Evolutionary conservation across 176 grass and related monocot genomes (phyloP), one percentile per base, ranked within the genome.

Genomic region (Areca catechu): DNA sequence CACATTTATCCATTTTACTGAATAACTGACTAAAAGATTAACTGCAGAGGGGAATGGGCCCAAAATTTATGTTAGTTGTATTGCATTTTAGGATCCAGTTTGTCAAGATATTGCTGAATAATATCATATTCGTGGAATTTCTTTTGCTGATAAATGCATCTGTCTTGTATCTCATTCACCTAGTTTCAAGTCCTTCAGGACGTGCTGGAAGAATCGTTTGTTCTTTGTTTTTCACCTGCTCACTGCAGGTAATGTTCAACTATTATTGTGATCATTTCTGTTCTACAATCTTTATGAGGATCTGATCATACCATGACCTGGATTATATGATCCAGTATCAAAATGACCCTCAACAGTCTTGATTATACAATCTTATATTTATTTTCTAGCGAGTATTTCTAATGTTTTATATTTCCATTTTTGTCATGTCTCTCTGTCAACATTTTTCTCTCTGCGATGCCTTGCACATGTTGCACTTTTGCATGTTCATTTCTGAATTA

Each of bases 161-260:
- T 98, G 93, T 69, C 74, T 98, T 75, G 87, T 98, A 56, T 98
- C 93, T n/a, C 87, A 90, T 71, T 88, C 84, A 79, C 87, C 93
- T 68, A 82, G 81, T 84, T 98, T 98, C 80, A 77, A 78, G 81
- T 88, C 54, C 87, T 98, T 66, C 84, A 84, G n/a, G 93, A 97
- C 66, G 78, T 84, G 21, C 70, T 97, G 4, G 93, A 97, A 59
- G 93, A 97, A 71, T 69, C 91, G 77, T 92, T 88, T 87, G 69
- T 97, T 75, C 76, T 97, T 66, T 97, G 87, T 66, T 92, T 97
- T 77, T 88, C 93, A 62, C 80, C 89, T 76, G 73, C 87, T 56
- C 78, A 87, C 50, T 83, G 78, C 79, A 91, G 93, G 93, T 97
- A 97, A 84, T 66, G 24, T 61, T 65, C 20, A 34, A 52, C 22